phyloP scores from a whole-genome alignment of 345 rosid species.

The Tarenaya hassleriana region DNA sequence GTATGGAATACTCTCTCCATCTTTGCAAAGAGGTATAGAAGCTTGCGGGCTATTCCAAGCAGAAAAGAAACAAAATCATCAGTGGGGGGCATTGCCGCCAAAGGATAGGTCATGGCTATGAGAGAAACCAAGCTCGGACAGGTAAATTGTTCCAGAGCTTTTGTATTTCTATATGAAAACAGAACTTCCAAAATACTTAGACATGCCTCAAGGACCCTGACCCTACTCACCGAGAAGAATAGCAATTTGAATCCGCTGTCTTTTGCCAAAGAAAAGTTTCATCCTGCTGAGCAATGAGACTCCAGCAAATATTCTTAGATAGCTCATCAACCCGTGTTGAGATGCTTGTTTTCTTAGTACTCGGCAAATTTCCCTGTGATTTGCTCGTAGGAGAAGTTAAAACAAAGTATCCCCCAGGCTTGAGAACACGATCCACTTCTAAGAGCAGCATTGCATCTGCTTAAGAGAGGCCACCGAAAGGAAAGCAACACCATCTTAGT shows the following conservation, averaged over 20 bases:
- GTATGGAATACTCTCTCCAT: slow-evolving; percentile 54
- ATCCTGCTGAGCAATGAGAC: slow-evolving; percentile 82
- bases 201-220: not conserved
- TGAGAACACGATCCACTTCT: slow-evolving; percentile 89
- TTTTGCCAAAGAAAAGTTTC: slow-evolving; percentile 97
- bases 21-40: slow-evolving; percentile 60
- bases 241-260: slow-evolving; percentile 56
- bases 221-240: slow-evolving; percentile 55
- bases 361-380: slow-evolving; percentile 43
- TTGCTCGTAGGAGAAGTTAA: slow-evolving; percentile 69
- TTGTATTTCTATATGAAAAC: too few species aligned
- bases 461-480: slow-evolving; percentile 4
- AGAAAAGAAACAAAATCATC: slow-evolving; percentile 17
- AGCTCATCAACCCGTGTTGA: slow-evolving; percentile 53
- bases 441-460: slow-evolving; percentile 84
- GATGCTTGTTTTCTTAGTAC: slow-evolving; percentile 47
- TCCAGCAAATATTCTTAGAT: slow-evolving; percentile 84
- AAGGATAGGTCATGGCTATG: too few species aligned
- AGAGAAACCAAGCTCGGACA: not conserved
- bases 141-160: too few species aligned
- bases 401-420: slow-evolving; percentile 96
- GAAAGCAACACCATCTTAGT: not conserved
- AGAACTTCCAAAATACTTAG: not conserved
- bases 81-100: not conserved
- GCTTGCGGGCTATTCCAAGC: slow-evolving; percentile 40